Conservation (phyloP, 805 yeast species). For the Maudiozyma barnettii region DNA sequence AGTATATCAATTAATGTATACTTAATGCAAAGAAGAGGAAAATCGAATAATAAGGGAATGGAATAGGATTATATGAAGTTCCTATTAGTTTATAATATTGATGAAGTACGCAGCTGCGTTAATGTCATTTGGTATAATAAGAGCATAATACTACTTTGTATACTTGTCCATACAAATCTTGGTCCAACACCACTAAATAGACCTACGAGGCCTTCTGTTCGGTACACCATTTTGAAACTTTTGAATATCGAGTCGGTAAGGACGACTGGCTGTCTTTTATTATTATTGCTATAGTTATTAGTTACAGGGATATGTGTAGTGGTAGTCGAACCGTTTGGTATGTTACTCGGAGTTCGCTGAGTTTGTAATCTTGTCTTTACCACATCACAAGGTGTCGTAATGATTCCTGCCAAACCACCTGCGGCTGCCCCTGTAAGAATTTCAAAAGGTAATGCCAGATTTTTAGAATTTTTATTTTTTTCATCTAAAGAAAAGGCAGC, state of each 20-base stretch:
- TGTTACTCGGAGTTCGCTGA: constrained; percentile 30
- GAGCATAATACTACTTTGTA: constrained; percentile 91
- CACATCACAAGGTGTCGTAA: constrained; percentile 89
- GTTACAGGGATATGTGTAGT: constrained; percentile 2
- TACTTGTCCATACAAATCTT: constrained; percentile 89
- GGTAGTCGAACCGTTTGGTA: neutral
- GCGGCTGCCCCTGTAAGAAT: constrained; percentile 89
- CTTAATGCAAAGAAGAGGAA: neutral
- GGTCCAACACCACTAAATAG: constrained; percentile 95
- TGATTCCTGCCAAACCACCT: constrained; percentile 81
- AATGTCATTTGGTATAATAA: constrained; percentile 74
- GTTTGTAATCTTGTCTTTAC: constrained; percentile 91
- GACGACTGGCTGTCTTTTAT: constrained; percentile 11
- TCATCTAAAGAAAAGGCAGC: constrained; percentile 39
- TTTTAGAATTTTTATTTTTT: constrained; percentile 29
- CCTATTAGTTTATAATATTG: neutral
- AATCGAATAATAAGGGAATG: too few species aligned
- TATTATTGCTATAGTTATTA: neutral
- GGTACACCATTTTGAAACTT: constrained; percentile 50
- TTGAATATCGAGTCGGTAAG: constrained; percentile 36
- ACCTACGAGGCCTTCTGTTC: constrained; percentile 66
- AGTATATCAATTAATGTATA: neutral
- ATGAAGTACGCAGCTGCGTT: constrained; percentile 30
- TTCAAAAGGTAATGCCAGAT: constrained; percentile 52
- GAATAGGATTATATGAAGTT: too few species aligned